Evolutionary conservation across 225 moss, liverwort and hornwort genomes (phyloP), one percentile per base, ranked within the genome.

Genomic region (Pleurozium schreberi): DNA sequence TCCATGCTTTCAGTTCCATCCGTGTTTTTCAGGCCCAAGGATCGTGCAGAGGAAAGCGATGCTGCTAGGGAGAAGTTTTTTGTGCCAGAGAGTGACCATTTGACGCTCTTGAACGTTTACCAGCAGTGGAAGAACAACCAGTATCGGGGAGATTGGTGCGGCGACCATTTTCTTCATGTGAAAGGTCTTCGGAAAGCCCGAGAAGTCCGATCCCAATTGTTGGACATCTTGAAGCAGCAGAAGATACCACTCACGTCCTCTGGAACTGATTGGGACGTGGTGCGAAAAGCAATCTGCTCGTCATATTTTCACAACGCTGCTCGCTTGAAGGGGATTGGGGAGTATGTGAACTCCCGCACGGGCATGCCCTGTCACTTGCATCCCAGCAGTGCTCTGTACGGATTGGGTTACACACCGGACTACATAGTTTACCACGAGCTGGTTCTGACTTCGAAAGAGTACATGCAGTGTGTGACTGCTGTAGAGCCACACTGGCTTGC

Each of bases 401-500:
- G 99, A 74, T 89, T 99, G 89, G 99, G 99, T 16, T 99, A 99
- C 85, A 97, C 97, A 38, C 99, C 99, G 30, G 97, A 99, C 84
- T 99, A 99, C 68, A 96, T 97, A 67, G 99, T 97, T 53, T 97
- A 97, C 85, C 99, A 99, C 78, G 99, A 99, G 91, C 92, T 99
- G 88, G 93, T 97, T 68, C 92, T 99, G 58, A 97, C 99, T 14
- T 97, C 94, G 40, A 99, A 97, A 89, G 97, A 99, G 91, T 99
- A 97, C 78, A 99, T 99, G 99, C 97, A 99, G 88, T 97, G 96
- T 86, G 99, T 99, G 75, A 97, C 97, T 75, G 99, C 99, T 50
- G 99, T 99, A 34, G 99, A 99, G 90, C 97, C 99, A 65, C 97
- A 99, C 87, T 99, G 99, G 99, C 95, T 99, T 57, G 99, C 99